Conservation (phyloP, 495 filamentous ascomycete species). For the Xylaria telfairii region DNA sequence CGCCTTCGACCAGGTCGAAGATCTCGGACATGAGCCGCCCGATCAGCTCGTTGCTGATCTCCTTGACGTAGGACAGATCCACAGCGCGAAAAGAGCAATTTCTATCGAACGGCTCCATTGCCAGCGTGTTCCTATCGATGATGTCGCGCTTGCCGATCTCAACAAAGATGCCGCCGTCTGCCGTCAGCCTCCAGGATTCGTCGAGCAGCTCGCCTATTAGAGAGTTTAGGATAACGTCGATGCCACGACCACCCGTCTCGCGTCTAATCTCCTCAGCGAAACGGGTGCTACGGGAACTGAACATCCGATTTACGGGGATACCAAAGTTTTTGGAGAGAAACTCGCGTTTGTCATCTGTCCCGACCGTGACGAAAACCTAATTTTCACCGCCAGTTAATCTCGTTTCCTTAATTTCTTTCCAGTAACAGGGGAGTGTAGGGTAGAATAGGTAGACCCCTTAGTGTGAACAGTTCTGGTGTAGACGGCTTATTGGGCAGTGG, state of each 20-base stretch:
- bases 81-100: slow-evolving; percentile 40
- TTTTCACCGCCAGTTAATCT: too few relatives aligned
- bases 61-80: slow-evolving; percentile 32
- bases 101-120: slow-evolving; percentile 47
- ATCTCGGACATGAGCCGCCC: background rate
- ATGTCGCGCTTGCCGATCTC: slow-evolving; percentile 58
- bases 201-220: slow-evolving; percentile 60
- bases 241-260: slow-evolving; percentile 54
- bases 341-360: slow-evolving; percentile 50
- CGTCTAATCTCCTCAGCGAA: slow-evolving; percentile 51
- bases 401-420: too few relatives aligned
- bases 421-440: too few relatives aligned
- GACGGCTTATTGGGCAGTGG: too few relatives aligned
- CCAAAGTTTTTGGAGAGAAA: slow-evolving; percentile 50
- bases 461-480: too few relatives aligned
- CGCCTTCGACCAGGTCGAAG: slow-evolving; percentile 31
- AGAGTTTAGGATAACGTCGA: slow-evolving; percentile 64
- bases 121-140: slow-evolving; percentile 39
- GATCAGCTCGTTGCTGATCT: background rate
- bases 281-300: slow-evolving; percentile 44
- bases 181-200: slow-evolving; percentile 59
- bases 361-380: slow-evolving; percentile 61
- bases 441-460: too few relatives aligned
- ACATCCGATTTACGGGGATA: slow-evolving; percentile 57
- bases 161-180: slow-evolving; percentile 58